phyloP scores from a whole-genome alignment of 306 rosid genomes.

The Vigna nakashimae region DNA sequence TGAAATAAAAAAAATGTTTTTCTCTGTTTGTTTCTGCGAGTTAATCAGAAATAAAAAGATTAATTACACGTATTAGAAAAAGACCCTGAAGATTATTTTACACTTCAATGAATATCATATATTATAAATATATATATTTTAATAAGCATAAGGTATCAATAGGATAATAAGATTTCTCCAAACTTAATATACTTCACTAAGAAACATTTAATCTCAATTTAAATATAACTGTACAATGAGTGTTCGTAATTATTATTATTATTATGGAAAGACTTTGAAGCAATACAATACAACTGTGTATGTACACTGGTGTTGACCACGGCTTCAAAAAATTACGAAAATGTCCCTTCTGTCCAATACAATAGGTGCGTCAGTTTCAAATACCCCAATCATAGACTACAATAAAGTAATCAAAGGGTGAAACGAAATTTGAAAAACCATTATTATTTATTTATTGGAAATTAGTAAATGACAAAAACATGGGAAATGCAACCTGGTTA shows the following conservation, averaged over 20 bases:
- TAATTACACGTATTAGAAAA: too few species aligned
- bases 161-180: too few species aligned
- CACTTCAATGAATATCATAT: too few species aligned
- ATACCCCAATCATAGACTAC: slow-evolving; percentile 1
- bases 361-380: slow-evolving; percentile 4
- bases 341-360: slow-evolving; percentile 3
- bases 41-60: too few species aligned
- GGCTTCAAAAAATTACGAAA: slow-evolving; percentile 24
- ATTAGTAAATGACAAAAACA: slow-evolving; percentile 22
- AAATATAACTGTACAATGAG: too few species aligned
- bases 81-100: too few species aligned
- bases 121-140: too few species aligned
- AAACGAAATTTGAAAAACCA: slow-evolving; percentile 5
- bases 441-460: not conserved
- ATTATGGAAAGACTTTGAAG: slow-evolving; percentile 5
- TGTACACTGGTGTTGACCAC: not conserved
- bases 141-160: too few species aligned
- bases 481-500: slow-evolving; percentile 22
- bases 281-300: not conserved
- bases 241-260: too few species aligned
- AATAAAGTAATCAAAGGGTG: slow-evolving; percentile 23
- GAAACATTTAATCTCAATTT: too few species aligned
- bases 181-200: too few species aligned
- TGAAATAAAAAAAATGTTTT: not conserved
- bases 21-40: too few species aligned